phyloP scores from a whole-genome alignment of 1,284 basidiomycete genomes.

The Ustilago cynodontis region DNA sequence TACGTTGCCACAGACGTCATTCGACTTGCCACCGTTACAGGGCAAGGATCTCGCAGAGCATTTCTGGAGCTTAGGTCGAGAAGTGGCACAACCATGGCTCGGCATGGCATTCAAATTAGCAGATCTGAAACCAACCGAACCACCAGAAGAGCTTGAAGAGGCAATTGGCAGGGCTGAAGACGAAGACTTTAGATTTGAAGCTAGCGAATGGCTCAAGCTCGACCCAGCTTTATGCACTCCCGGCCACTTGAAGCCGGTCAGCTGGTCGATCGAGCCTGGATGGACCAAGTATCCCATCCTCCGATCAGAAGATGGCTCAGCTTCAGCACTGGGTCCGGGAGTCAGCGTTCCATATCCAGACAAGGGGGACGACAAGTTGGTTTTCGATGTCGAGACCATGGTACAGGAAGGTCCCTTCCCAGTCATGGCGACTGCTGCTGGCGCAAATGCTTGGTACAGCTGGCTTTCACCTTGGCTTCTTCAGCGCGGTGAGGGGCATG shows the following conservation, averaged over 20 bases:
- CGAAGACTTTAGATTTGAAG: slow-evolving; percentile 39
- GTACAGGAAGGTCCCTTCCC: slow-evolving; percentile 84
- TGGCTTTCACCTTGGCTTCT: slow-evolving; percentile 97
- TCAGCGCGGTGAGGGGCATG: slow-evolving; percentile 73
- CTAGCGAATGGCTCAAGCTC: slow-evolving; percentile 61
- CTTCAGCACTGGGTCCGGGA: slow-evolving; percentile 50
- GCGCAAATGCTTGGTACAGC: slow-evolving; percentile 87
- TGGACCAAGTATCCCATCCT: slow-evolving; percentile 86
- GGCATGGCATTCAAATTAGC: slow-evolving; percentile 79
- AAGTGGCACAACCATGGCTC: slow-evolving; percentile 84
- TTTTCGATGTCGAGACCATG: slow-evolving; percentile 95
- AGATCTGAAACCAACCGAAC: slow-evolving; percentile 75
- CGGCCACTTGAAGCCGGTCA: slow-evolving; percentile 72
- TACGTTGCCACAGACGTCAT: slow-evolving; percentile 80
- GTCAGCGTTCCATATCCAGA: slow-evolving; percentile 69
- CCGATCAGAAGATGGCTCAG: slow-evolving; percentile 65
- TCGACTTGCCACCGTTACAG: slow-evolving; percentile 86
- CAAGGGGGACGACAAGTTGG: slow-evolving; percentile 79
- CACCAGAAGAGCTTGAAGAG: slow-evolving; percentile 70
- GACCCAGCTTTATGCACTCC: slow-evolving; percentile 48
- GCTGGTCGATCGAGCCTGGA: slow-evolving; percentile 82
- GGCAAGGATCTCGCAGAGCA: slow-evolving; percentile 88
- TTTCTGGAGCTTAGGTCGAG: slow-evolving; percentile 83
- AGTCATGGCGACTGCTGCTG: slow-evolving; percentile 89
- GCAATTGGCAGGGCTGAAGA: slow-evolving; percentile 6